These are phyloP conservation scores for Henckelia pumila DNA, from an alignment of 257 asterid species.

Conservation along the genomic window DNA sequence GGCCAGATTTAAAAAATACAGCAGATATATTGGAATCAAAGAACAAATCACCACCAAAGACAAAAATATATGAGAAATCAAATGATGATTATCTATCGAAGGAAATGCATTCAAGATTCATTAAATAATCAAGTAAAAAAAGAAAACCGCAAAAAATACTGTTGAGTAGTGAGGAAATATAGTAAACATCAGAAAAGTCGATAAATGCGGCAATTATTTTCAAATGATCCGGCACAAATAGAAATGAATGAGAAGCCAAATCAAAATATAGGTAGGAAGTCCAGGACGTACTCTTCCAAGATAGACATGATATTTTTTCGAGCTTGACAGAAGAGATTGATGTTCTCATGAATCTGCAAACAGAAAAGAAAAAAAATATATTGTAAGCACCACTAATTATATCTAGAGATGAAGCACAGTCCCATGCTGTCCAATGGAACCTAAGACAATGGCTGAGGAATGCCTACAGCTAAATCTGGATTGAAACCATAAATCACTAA, in stretches of 20 bases:
- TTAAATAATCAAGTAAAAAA: slow-evolving; percentile 1
- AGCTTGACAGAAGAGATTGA: slow-evolving; percentile 65
- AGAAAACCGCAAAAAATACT: background rate
- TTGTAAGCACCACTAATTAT: slow-evolving; percentile 22
- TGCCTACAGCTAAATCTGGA: slow-evolving; percentile 12
- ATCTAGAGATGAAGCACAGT: slow-evolving; percentile 18
- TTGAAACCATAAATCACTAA: slow-evolving; percentile 9
- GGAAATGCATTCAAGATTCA: background rate
- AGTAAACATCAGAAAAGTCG: slow-evolving; percentile 3
- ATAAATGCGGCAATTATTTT: slow-evolving; percentile 15
- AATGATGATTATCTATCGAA: background rate
- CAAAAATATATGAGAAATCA: background rate
- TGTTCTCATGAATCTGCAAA: slow-evolving; percentile 73
- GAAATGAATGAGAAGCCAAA: slow-evolving; percentile 15
- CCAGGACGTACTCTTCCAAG: slow-evolving; percentile 60
- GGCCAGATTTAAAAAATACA: background rate
- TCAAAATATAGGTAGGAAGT: slow-evolving; percentile 3
- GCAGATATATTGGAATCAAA: background rate
- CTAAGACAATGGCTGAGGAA: background rate
- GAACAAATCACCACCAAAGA: slow-evolving; percentile 6
- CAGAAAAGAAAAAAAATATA: slow-evolving; percentile 24
- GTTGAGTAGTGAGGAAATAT: background rate
- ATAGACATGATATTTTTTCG: slow-evolving; percentile 55
- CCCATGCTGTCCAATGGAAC: slow-evolving; percentile 9
- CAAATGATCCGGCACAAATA: background rate